Evolutionary conservation across 306 rosid genomes (phyloP), one percentile per base, ranked within the genome.

Genomic region (Begonia loranthoides): DNA sequence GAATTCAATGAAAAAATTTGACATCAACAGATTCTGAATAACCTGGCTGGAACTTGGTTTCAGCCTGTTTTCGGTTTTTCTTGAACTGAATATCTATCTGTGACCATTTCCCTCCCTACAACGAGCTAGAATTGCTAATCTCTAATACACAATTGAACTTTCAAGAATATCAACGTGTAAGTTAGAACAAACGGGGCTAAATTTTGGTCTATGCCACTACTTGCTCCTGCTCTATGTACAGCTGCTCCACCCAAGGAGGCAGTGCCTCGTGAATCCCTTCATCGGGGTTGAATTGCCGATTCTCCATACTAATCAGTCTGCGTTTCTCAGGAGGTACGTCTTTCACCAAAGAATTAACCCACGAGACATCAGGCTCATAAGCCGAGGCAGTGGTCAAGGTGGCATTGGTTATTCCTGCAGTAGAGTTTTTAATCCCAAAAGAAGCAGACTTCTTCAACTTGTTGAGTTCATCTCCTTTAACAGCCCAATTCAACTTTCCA

Each of bases 381-480:
- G 61, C 62, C 7, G 36, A 28, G 36, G 8, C 36, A 79, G 49
- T 4, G 63, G 70, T 55, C 45, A 59, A 9, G 53, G 66, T 41
- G 34, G 68, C 39, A 53, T 66, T 41, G 21, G 68, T 45, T 17
- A 55, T 55, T 56, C 64, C 68, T 12, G 55, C 63, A 48, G 66
- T 63, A 49, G 62, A 66, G 59, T 79, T 86, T 72, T 92, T 67
- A 77, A 80, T 70, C 50, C 94, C 94, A 15, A 90, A 90, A 15
- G 99, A 92, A 19, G 99, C 96, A 52, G 99, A 92, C 66, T 76
- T 92, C 68, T 74, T 80, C 67, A 92, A 87, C 73, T 92, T 92
- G 82, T 59, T 78, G 53, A 92, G 80, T 60, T 86, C 94, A 10
- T 83, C 92, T 61, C 89, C 87, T n/a, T 86, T 76, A 3, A 86